Conservation (phyloP, 768 basidiomycete genomes). For the Naganishia kalamii region DNA sequence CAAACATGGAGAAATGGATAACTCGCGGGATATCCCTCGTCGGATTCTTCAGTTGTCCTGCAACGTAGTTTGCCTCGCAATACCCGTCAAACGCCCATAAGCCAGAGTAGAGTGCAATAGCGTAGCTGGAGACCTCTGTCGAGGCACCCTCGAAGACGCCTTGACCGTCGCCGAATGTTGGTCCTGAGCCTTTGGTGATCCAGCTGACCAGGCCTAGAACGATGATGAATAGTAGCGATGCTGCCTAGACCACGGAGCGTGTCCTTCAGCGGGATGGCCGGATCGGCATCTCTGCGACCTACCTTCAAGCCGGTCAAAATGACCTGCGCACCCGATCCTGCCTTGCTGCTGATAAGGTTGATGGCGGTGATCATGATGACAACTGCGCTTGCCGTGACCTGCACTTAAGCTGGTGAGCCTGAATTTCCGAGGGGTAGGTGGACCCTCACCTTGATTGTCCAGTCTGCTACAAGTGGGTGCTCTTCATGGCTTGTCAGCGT, state of each 20-base stretch:
- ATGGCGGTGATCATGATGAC: slow-evolving; percentile 67
- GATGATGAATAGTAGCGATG: slow-evolving; percentile 55
- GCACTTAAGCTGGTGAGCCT: neutral
- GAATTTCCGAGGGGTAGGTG: neutral
- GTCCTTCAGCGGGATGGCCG: neutral
- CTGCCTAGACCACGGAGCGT: slow-evolving; percentile 28
- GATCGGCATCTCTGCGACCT: slow-evolving; percentile 19
- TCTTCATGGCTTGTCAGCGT: slow-evolving; percentile 59
- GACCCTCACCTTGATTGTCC: slow-evolving; percentile 64
- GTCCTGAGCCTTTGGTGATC: slow-evolving; percentile 31
- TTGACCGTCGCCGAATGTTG: slow-evolving; percentile 20
- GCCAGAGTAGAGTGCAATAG: slow-evolving; percentile 89
- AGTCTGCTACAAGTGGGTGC: slow-evolving; percentile 61
- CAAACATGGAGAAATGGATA: slow-evolving; percentile 81
- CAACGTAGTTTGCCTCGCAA: too few species aligned
- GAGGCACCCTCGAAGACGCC: slow-evolving; percentile 68
- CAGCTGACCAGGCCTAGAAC: slow-evolving; percentile 65
- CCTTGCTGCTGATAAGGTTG: slow-evolving; percentile 67
- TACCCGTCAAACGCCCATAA: slow-evolving; percentile 94
- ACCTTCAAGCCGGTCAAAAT: slow-evolving; percentile 87
- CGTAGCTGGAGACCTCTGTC: slow-evolving; percentile 73
- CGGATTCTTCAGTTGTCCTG: slow-evolving; percentile 75
- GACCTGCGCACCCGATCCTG: slow-evolving; percentile 74
- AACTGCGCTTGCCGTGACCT: slow-evolving; percentile 66
- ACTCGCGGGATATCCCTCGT: slow-evolving; percentile 79